Base-by-base conservation (phyloP, 768 basidiomycete species). In the Flagelloscypha sp. region DNA sequence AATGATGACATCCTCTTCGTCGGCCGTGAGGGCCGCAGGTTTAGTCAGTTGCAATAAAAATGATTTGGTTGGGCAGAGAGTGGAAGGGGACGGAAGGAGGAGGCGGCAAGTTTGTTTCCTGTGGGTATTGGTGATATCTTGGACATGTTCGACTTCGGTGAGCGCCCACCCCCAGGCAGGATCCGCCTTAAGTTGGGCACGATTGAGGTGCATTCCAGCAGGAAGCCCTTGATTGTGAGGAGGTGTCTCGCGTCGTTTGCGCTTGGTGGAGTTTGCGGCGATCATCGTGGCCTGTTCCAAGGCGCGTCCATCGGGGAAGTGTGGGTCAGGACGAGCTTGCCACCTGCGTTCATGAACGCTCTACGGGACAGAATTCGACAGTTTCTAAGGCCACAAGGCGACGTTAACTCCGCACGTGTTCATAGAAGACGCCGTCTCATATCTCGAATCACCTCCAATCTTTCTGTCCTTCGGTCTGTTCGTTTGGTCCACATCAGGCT, bases 41-140 rank as follows among this genome's bases (percentile, higher is more conserved):
- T 21, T 44, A 31, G 32, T 39, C 24, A 30, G 37, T 32, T 37
- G 40, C 18, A 12, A 37, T 16, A 32, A 33, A 8, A 32, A 30
- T 53, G 69, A 76, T 47, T 71, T 76, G 56, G 81, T 81, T 5
- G 51, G 49, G 52, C 84, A 87, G 37, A 74, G 64, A 2, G 70
- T 57, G 44, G 68, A 58, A 6, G 49, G 53, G 45, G 66, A 81
- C 35, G 59, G 63, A 34, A 48, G 44, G 1, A 76, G 72, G 31
- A 90, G 61, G 8, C 84, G 83, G 43, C 80, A 89, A 1, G 84
- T 72, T 38, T 71, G 62, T 27, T 79, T 57, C 30, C 70, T 63
- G 50, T 90, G 84, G 36, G 80, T 76, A 24, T 60, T 49, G 12
- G 79, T 72, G 43, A 93, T 84, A n/a, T 72, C 57, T 3, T 70